phyloP scores from a whole-genome alignment of 2,329 filamentous ascomycete genomes.

The Cylindrodendrum hubeiense region DNA sequence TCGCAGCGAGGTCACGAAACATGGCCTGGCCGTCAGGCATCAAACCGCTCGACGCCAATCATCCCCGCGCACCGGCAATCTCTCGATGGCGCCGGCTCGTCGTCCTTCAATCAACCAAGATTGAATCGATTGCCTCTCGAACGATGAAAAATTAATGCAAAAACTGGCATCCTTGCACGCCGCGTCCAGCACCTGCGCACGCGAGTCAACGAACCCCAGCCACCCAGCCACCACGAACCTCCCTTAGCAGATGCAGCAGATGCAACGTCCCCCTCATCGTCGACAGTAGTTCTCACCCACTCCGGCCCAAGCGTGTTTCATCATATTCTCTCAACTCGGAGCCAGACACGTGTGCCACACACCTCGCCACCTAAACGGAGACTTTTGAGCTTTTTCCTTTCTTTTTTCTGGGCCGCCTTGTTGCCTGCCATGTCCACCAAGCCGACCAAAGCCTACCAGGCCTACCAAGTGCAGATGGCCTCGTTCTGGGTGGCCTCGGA shows the following conservation, averaged over 20 bases:
- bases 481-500: neutral
- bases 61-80: neutral
- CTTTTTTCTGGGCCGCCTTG: neutral
- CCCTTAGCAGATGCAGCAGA: constrained; percentile 1
- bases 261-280: constrained; percentile 22
- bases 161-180: neutral
- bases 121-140: neutral
- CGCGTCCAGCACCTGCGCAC: constrained; percentile 4
- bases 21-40: constrained; percentile 33
- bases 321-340: constrained; percentile 28
- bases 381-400: constrained; percentile 10
- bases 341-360: constrained; percentile 25
- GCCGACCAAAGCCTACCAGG: no score
- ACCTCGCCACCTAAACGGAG: constrained; percentile 14
- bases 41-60: constrained; percentile 22
- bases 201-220: constrained; percentile 24
- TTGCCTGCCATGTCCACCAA: no score
- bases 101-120: neutral
- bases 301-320: constrained; percentile 35
- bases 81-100: neutral
- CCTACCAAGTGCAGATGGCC: neutral
- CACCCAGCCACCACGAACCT: constrained; percentile 11
- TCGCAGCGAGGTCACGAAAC: constrained; percentile 25
- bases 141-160: neutral
- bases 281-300: constrained; percentile 35